Conservation (phyloP, 352 stramenopile genomes). For the Phytopythium kandeliae region DNA sequence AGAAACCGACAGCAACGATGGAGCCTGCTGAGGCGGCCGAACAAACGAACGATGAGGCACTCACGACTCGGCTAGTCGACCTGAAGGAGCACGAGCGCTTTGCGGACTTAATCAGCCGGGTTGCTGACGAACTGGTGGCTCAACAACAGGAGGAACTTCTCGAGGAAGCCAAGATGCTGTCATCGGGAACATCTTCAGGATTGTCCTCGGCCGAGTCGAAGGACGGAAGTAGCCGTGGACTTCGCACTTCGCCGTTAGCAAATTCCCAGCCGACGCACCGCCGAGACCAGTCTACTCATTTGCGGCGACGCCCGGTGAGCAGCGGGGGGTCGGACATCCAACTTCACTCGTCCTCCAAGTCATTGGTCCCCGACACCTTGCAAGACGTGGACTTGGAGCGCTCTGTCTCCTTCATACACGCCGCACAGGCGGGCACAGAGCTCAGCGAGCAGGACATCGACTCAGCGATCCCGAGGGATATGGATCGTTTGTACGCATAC, state of each 20-base stretch:
- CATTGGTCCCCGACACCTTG: slow-evolving; percentile 10
- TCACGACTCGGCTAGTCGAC: slow-evolving; percentile 6
- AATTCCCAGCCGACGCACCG: too few species aligned
- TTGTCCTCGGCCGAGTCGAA: background rate
- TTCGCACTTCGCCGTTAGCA: background rate
- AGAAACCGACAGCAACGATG: background rate
- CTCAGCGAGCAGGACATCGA: slow-evolving; percentile 19
- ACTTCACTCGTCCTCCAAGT: slow-evolving; percentile 9
- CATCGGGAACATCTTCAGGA: background rate
- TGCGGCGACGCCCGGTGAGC: slow-evolving; percentile 3
- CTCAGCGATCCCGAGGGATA: slow-evolving; percentile 25
- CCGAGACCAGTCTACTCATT: too few species aligned
- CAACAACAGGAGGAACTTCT: slow-evolving; percentile 5
- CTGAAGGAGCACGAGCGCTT: slow-evolving; percentile 23
- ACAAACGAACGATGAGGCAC: background rate
- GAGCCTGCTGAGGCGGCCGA: background rate
- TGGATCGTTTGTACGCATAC: slow-evolving; percentile 23
- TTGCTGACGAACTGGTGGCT: slow-evolving; percentile 14
- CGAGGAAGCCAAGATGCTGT: background rate
- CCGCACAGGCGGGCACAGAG: slow-evolving; percentile 21
- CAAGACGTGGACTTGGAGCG: slow-evolving; percentile 10
- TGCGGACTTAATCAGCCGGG: slow-evolving; percentile 19
- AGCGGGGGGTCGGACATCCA: slow-evolving; percentile 10
- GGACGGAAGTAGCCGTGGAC: background rate
- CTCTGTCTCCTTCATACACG: slow-evolving; percentile 12